phyloP scores from a whole-genome alignment of 345 rosid genomes.

The Theobroma cacao region DNA sequence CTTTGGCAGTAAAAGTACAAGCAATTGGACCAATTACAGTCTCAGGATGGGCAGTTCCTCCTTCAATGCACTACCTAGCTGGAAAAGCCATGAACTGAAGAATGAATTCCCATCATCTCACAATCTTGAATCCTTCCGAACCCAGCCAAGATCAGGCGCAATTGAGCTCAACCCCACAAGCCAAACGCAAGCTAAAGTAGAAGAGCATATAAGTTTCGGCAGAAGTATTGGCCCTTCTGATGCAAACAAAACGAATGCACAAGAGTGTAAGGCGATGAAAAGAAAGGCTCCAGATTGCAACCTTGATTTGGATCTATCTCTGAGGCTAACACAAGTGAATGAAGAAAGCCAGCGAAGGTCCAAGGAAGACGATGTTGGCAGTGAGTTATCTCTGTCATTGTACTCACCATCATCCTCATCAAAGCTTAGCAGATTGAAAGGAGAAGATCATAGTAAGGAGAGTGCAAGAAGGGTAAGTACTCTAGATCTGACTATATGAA shows the following conservation, averaged over 20 bases:
- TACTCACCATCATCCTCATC: constrained; percentile 38
- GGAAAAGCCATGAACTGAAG: constrained; percentile 23
- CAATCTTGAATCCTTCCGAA: constrained; percentile 16
- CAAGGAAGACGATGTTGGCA: constrained; percentile 32
- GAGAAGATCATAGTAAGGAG: constrained; percentile 21
- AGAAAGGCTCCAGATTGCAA: constrained; percentile 36
- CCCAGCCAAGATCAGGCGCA: constrained; percentile 15
- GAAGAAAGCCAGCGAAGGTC: constrained; percentile 5
- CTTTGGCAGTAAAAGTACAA: constrained; percentile 20
- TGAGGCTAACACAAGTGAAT: constrained; percentile 29
- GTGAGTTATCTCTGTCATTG: constrained; percentile 56
- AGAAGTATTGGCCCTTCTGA: constrained; percentile 6
- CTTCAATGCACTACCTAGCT: constrained; percentile 9
- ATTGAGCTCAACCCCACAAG: constrained; percentile 21
- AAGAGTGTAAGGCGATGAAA: constrained; percentile 34
- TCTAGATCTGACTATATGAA: constrained; percentile 97
- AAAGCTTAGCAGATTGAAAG: constrained; percentile 42
- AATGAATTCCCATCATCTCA: constrained; percentile 7
- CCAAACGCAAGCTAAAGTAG: background rate
- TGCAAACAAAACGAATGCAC: constrained; percentile 2
- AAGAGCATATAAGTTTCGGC: background rate
- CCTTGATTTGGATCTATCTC: constrained; percentile 55
- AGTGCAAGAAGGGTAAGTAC: constrained; percentile 65
- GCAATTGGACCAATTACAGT: constrained; percentile 11
- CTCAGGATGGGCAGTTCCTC: constrained; percentile 13